Evolutionary conservation across 352 stramenopile species (phyloP), one percentile per base, ranked within the genome.

Genomic region (Globisporangium nodosum): DNA sequence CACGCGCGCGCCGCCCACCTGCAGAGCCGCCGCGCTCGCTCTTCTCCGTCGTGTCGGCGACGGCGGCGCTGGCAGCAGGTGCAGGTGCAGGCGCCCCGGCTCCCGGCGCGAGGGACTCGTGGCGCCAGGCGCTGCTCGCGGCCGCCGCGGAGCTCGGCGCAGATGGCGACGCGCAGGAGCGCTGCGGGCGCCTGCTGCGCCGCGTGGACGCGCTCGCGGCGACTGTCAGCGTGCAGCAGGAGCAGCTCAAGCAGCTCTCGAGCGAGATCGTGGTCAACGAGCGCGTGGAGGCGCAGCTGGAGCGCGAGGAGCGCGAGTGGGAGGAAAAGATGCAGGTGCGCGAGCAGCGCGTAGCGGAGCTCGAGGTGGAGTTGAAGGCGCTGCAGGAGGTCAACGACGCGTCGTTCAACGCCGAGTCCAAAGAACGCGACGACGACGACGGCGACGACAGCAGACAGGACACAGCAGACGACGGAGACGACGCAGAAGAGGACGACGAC

Each of bases 271-370:
- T 65, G 8, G 37, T 89, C 33, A 79, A 81, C 52, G 71, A 86
- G 39, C 73, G 73, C 61, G 66, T 87, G 37, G 75, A 87, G 59
- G 68, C 52, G 54, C 76, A 83, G n/a, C 50, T 87, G 20, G 77
- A 77, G 13, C 63, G 70, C 31, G 77, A 85, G 51, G 79, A 89
- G 60, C 60, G 58, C 35, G 74, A 66, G 50, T 89, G 79, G 79
- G 76, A 87, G 52, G 64, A 70, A 59, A 70, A 82, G 49, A 85
- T 89, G 66, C 72, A 83, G 51, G 52, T 64, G 43, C 68, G 71
- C 35, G 73, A 87, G 52, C 58, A 79, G 51, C 63, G 49, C 8
- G 62, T 87, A 21, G 76, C 72, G 1, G 65, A 79, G 56, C 60
- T 77, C 9, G 71, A 89, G 47, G 71, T 74, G n/a, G 73, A 89